These are phyloP conservation scores for Clonostachys solani DNA, from an alignment of 2,329 filamentous ascomycete species.

Conservation along the genomic window DNA sequence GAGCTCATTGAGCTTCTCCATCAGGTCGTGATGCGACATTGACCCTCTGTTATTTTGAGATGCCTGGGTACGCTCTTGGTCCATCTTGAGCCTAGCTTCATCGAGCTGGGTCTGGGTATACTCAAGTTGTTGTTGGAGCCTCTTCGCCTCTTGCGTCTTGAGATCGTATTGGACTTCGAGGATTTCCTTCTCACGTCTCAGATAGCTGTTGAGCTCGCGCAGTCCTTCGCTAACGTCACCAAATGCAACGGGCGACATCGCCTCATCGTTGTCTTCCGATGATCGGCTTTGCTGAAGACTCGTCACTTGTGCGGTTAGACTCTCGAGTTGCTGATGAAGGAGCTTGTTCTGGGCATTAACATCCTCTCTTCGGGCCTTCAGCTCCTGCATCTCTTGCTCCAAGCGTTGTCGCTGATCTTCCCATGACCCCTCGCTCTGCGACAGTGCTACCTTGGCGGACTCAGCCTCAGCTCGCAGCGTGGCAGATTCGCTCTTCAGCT, in stretches of 20 bases:
- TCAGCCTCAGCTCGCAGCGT: constrained; percentile 78
- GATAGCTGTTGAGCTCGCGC: constrained; percentile 85
- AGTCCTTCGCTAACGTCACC: constrained; percentile 68
- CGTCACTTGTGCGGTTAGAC: constrained; percentile 73
- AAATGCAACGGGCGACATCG: constrained; percentile 43
- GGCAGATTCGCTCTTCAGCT: constrained; percentile 74
- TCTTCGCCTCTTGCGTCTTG: constrained; percentile 81
- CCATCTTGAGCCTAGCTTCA: constrained; percentile 80
- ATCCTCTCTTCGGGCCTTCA: constrained; percentile 77
- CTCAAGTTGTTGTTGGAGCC: constrained; percentile 84
- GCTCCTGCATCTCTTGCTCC: constrained; percentile 77
- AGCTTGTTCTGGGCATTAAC: constrained; percentile 85
- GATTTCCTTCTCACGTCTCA: constrained; percentile 95
- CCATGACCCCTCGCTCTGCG: constrained; percentile 85
- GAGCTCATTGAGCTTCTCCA: constrained; percentile 92
- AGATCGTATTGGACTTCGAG: constrained; percentile 94
- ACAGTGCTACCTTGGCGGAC: constrained; percentile 73
- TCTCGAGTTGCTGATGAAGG: constrained; percentile 84
- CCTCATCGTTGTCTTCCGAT: constrained; percentile 47
- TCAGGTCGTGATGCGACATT: constrained; percentile 81
- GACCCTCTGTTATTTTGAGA: constrained; percentile 69
- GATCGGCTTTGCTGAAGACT: constrained; percentile 73
- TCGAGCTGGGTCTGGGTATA: constrained; percentile 86
- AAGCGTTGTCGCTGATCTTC: constrained; percentile 74
- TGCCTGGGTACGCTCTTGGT: constrained; percentile 78